Evolutionary conservation across 345 rosid species (phyloP).

Genomic region (Zanthoxylum bungeanum): DNA sequence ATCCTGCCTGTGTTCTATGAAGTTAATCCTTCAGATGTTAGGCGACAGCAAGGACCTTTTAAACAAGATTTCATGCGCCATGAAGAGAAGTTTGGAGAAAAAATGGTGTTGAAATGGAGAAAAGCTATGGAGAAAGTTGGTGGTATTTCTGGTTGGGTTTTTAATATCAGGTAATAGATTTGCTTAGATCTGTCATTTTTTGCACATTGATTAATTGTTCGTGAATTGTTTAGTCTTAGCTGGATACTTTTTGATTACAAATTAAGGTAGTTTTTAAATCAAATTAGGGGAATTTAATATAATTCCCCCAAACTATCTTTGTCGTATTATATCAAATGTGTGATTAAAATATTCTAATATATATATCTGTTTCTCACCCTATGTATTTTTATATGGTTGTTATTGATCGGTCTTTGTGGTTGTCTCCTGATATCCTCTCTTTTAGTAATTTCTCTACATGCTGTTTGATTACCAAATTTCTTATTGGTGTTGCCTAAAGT

Average conservation of each 20-base stretch:
- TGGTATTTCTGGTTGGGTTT: conserved; percentile 29
- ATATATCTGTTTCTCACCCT: background rate
- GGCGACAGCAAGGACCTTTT: conserved; percentile 37
- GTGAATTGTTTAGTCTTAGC: background rate
- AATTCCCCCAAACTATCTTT: background rate
- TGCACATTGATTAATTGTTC: background rate
- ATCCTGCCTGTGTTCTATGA: conserved; percentile 44
- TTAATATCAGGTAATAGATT: conserved; percentile 1
- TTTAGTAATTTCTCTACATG: background rate
- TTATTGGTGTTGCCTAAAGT: background rate
- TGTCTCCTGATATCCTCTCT: background rate
- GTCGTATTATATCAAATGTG: too few relatives aligned
- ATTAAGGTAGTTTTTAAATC: background rate
- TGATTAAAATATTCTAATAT: too few relatives aligned
- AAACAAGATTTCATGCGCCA: conserved; percentile 25
- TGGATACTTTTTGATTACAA: background rate
- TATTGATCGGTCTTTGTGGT: background rate
- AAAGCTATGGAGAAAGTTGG: conserved; percentile 41
- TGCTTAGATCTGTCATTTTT: background rate
- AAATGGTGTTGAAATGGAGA: conserved; percentile 33
- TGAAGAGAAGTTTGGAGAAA: conserved; percentile 16
- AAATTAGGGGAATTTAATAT: background rate
- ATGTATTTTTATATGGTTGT: background rate
- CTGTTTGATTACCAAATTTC: background rate
- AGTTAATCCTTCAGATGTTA: conserved; percentile 50